Conservation (phyloP, 352 stramenopile genomes). For the Pythium brassicae region DNA sequence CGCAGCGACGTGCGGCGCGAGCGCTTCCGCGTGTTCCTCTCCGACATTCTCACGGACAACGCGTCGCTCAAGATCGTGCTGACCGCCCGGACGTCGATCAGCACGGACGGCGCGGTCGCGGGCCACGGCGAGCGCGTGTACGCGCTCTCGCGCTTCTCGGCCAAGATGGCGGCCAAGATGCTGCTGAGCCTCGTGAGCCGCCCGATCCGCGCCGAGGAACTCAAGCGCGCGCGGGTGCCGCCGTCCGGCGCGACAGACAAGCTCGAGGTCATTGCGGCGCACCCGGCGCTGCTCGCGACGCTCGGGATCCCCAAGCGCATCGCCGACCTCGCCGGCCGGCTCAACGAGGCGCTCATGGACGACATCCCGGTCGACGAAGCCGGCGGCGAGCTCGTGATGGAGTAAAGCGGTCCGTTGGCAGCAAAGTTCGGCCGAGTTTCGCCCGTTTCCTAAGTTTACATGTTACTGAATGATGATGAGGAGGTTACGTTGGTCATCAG, state of each 20-base stretch:
- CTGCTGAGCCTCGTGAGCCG: conserved; percentile 71
- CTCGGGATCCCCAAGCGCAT: conserved; percentile 63
- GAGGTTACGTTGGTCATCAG: too few species aligned
- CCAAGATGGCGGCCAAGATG: conserved; percentile 73
- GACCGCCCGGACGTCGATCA: conserved; percentile 55
- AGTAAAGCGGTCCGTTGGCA: too few species aligned
- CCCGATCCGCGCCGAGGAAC: conserved; percentile 61
- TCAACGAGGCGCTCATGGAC: conserved; percentile 71
- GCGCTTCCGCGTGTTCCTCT: conserved; percentile 64
- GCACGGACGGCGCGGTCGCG: conserved; percentile 53
- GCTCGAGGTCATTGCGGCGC: conserved; percentile 68
- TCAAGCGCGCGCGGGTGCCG: conserved; percentile 30
- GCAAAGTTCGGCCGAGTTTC: too few species aligned
- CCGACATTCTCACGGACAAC: conserved; percentile 67
- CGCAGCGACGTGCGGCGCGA: conserved; percentile 41
- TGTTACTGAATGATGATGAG: too few species aligned
- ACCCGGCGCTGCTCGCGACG: conserved; percentile 56
- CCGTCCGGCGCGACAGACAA: conserved; percentile 36
- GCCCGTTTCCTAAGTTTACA: too few species aligned
- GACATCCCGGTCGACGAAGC: conserved; percentile 41
- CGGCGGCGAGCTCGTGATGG: conserved; percentile 13
- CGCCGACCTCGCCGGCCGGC: conserved; percentile 58
- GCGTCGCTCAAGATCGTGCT: conserved; percentile 71
- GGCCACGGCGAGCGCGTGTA: conserved; percentile 71
- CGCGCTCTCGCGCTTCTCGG: conserved; percentile 54